phyloP scores from a whole-genome alignment of 129 eudicot species.

The Centrapalus pauciflorus region DNA sequence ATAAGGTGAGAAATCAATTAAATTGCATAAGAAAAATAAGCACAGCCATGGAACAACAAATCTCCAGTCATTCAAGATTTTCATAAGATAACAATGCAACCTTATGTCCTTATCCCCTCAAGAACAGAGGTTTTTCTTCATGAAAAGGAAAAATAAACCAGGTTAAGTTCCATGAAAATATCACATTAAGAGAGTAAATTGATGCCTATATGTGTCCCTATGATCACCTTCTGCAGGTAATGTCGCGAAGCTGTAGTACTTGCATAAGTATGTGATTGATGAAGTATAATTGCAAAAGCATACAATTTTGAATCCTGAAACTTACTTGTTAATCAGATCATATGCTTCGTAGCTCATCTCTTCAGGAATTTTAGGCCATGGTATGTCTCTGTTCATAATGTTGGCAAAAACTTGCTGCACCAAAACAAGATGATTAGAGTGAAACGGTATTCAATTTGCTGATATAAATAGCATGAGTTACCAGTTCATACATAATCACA shows the following conservation, averaged over 20 bases:
- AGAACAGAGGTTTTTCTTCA: too few relatives aligned
- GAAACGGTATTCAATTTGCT: background rate
- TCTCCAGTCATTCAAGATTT: too few relatives aligned
- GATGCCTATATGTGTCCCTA: too few relatives aligned
- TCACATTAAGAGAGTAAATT: background rate
- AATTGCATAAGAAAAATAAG: too few relatives aligned
- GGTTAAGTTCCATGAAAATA: background rate
- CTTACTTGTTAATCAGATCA: slow-evolving; percentile 87
- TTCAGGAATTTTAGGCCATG: slow-evolving; percentile 96
- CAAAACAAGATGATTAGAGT: slow-evolving; percentile 17
- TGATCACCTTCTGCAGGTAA: background rate
- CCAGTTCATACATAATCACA: background rate
- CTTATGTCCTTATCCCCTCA: too few relatives aligned
- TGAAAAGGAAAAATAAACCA: too few relatives aligned
- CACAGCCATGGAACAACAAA: too few relatives aligned
- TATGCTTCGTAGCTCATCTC: slow-evolving; percentile 87
- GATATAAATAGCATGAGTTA: background rate
- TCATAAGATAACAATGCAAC: too few relatives aligned
- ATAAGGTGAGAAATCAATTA: too few relatives aligned
- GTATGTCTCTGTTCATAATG: slow-evolving; percentile 89
- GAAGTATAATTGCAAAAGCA: background rate
- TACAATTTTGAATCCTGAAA: slow-evolving; percentile 2
- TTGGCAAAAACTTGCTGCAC: slow-evolving; percentile 93
- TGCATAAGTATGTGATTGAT: slow-evolving; percentile 1
- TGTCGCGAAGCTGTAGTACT: background rate